Evolutionary conservation across 2,329 filamentous ascomycete genomes (phyloP).

Genomic region (Fusarium setosum): DNA sequence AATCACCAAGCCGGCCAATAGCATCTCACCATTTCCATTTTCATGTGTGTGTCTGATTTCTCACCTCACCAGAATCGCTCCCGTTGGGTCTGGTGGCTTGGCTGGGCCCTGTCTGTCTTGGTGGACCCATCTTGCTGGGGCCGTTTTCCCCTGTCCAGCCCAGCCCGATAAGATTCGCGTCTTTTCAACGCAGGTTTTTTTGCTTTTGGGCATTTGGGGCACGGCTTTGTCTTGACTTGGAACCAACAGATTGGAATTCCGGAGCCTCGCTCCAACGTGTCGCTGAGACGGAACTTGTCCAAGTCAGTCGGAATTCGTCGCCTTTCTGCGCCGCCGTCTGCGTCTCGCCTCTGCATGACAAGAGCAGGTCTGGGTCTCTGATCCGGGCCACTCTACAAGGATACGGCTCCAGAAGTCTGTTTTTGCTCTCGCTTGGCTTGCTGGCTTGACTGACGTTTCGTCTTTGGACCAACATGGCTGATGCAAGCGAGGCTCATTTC

Average conservation of each 20-base stretch:
- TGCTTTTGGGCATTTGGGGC: conserved; percentile 16
- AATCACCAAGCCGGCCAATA: conserved; percentile 17
- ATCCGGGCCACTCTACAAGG: conserved; percentile 20
- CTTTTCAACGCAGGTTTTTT: conserved; percentile 24
- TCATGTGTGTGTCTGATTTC: conserved; percentile 25
- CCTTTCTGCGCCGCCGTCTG: conserved; percentile 28
- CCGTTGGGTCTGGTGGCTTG: conserved; percentile 39
- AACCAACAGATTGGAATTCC: conserved; percentile 31
- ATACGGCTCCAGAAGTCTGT: conserved; percentile 7
- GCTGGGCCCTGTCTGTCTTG: conserved; percentile 23
- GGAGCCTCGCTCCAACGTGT: conserved; percentile 32
- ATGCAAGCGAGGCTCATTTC: not conserved
- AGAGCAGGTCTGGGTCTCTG: conserved; percentile 12
- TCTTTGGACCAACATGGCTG: not conserved
- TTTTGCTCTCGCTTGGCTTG: conserved; percentile 2
- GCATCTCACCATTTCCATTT: conserved; percentile 27
- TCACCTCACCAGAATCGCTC: conserved; percentile 33
- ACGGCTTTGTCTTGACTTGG: conserved; percentile 15
- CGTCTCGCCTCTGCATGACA: conserved; percentile 28
- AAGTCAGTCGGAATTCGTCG: conserved; percentile 7
- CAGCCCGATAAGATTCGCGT: conserved; percentile 38
- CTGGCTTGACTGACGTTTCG: not conserved
- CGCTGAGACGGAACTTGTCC: conserved; percentile 29
- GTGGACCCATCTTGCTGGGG: conserved; percentile 30
- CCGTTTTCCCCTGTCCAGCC: conserved; percentile 17